Conservation (phyloP, 1,284 basidiomycete species). For the Earliella scabrosa region DNA sequence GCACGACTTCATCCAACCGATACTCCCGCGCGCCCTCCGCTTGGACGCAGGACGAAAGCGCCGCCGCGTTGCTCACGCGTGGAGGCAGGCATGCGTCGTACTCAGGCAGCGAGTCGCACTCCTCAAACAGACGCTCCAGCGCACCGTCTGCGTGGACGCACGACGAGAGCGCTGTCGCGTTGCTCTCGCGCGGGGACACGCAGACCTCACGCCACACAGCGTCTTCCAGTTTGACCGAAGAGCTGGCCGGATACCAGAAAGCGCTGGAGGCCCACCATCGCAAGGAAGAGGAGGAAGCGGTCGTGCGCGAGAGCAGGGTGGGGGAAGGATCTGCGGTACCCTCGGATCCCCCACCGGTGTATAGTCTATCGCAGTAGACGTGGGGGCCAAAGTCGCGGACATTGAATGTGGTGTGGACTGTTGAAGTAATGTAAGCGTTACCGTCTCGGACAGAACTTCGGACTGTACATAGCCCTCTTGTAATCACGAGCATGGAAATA, state of each 20-base stretch:
- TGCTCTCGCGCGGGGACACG: slow-evolving; percentile 24
- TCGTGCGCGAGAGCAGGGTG: slow-evolving; percentile 5
- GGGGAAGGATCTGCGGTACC: slow-evolving; percentile 17
- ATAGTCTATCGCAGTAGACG: slow-evolving; percentile 19
- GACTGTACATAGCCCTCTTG: not conserved
- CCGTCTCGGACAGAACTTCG: not conserved
- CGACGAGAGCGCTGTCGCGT: slow-evolving; percentile 14
- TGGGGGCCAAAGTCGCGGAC: not conserved
- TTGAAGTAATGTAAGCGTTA: not conserved
- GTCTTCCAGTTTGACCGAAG: slow-evolving; percentile 26
- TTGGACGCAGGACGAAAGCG: too few species aligned
- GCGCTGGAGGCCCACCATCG: slow-evolving; percentile 32
- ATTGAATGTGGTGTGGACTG: not conserved
- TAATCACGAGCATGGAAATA: too few species aligned
- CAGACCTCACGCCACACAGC: slow-evolving; percentile 21
- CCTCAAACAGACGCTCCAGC: slow-evolving; percentile 5
- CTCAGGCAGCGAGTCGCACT: slow-evolving; percentile 3
- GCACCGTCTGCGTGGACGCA: slow-evolving; percentile 23
- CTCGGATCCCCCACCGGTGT: slow-evolving; percentile 33
- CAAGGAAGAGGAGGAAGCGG: slow-evolving; percentile 27
- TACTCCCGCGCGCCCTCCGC: too few species aligned
- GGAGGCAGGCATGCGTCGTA: slow-evolving; percentile 8
- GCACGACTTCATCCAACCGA: too few species aligned
- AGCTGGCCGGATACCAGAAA: slow-evolving; percentile 35
- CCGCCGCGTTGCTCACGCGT: too few species aligned